These are phyloP conservation scores for Chenopodium quinoa DNA, from an alignment of 148 eudicot genomes.

Conservation along the genomic window DNA sequence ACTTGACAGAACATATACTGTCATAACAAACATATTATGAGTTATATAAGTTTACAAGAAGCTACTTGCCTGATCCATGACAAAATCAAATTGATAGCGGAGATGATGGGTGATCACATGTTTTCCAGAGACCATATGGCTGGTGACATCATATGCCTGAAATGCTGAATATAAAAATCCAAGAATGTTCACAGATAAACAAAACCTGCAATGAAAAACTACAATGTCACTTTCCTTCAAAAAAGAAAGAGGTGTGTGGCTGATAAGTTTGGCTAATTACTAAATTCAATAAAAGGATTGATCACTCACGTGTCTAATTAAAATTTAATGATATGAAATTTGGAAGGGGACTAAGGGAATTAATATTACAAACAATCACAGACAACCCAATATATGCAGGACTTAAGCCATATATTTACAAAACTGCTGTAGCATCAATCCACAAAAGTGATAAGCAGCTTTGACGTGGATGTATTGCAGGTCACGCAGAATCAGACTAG, in stretches of 20 bases:
- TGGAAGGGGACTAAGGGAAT: background rate
- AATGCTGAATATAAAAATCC: slow-evolving; percentile 73
- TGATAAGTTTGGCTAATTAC: background rate
- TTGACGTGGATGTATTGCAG: too few relatives aligned
- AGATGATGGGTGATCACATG: slow-evolving; percentile 48
- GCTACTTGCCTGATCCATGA: slow-evolving; percentile 83
- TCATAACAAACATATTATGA: background rate
- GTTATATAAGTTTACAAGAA: background rate
- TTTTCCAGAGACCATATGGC: slow-evolving; percentile 51
- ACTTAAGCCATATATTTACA: background rate
- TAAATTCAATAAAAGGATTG: background rate
- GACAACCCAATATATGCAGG: background rate
- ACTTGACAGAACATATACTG: background rate
- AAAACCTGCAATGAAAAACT: slow-evolving; percentile 55
- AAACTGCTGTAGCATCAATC: background rate
- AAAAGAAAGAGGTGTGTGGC: background rate
- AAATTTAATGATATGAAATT: background rate
- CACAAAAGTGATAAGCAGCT: too few relatives aligned
- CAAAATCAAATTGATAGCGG: slow-evolving; percentile 63
- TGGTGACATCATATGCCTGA: slow-evolving; percentile 60
- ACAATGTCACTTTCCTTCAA: slow-evolving; percentile 2
- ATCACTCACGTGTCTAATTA: background rate
- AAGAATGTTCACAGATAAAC: slow-evolving; percentile 62
- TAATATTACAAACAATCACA: slow-evolving; percentile 5
- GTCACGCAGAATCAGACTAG: too few relatives aligned